phyloP scores from a whole-genome alignment of 106 monocot genomes.

The Posidonia australis region DNA sequence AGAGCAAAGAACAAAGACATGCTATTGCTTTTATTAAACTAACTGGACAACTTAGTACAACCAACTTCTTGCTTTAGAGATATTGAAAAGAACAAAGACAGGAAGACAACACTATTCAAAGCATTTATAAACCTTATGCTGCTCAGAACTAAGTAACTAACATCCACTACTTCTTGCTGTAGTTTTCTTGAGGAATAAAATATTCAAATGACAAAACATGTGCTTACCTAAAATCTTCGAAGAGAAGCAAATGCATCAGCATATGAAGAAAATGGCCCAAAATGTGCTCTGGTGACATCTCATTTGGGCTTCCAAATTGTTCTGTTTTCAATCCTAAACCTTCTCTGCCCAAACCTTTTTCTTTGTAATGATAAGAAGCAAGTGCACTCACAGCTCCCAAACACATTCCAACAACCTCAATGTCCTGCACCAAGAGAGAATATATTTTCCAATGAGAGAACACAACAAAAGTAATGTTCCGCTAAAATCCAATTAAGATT shows the following conservation, averaged over 20 bases:
- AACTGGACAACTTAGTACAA: no score
- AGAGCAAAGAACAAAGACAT: no score
- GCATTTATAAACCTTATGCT: no score
- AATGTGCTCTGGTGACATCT: slow-evolving; percentile 41
- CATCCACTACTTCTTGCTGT: no score
- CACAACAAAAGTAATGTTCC: neutral
- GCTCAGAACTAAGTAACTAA: no score
- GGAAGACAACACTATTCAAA: no score
- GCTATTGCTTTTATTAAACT: no score
- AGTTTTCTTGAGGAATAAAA: no score
- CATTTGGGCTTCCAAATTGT: slow-evolving; percentile 31
- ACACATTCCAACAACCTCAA: slow-evolving; percentile 81
- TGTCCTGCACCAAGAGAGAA: slow-evolving; percentile 49
- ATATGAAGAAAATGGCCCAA: slow-evolving; percentile 59
- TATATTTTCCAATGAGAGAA: neutral
- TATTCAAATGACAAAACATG: no score
- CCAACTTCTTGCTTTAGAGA: no score
- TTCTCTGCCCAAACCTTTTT: slow-evolving; percentile 37
- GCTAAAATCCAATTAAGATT: no score
- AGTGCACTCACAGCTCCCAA: slow-evolving; percentile 82
- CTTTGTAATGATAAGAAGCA: slow-evolving; percentile 74
- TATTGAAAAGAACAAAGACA: no score
- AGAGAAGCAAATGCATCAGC: slow-evolving; percentile 55
- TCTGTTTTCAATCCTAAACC: slow-evolving; percentile 40
- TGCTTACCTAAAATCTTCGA: slow-evolving; percentile 91